A percentile compares a stretch with the other conserved stretches of the same genome.
phyloP scores from a whole-genome alignment of 2,329 filamentous ascomycete genomes.

The Ilyonectria mors-panacis region DNA sequence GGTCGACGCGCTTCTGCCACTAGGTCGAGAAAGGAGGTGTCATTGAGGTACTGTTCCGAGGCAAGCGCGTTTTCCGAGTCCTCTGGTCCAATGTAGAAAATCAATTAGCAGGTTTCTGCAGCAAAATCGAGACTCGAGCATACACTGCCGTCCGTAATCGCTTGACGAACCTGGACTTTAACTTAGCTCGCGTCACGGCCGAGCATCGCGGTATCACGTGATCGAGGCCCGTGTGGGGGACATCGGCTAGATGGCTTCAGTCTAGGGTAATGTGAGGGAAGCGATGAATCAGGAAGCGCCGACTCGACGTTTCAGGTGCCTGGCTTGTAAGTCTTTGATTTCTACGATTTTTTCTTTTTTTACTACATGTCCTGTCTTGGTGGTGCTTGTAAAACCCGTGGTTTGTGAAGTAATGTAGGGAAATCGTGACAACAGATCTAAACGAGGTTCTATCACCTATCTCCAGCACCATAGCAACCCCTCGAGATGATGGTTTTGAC shows the following conservation, averaged over 20 bases:
- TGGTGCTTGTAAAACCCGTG: too few species aligned
- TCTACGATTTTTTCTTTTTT: neutral
- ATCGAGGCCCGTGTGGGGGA: neutral
- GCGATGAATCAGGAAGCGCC: neutral
- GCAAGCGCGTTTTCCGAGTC: slow-evolving; percentile 7
- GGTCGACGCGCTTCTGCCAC: slow-evolving; percentile 38
- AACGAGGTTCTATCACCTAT: too few species aligned
- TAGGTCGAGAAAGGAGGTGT: slow-evolving; percentile 17
- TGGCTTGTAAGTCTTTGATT: neutral
- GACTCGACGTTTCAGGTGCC: neutral
- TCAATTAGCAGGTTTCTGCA: neutral
- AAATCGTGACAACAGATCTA: too few species aligned
- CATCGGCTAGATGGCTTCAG: neutral
- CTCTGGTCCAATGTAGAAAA: neutral
- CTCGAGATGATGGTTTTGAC: neutral
- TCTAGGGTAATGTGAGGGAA: neutral
- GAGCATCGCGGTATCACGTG: slow-evolving; percentile 3
- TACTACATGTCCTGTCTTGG: too few species aligned
- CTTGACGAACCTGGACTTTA: neutral
- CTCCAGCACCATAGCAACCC: too few species aligned
- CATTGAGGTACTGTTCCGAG: slow-evolving; percentile 31
- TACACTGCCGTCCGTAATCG: neutral
- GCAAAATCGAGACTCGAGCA: neutral
- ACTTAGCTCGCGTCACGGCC: neutral
- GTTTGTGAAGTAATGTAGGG: too few species aligned